Conservation (phyloP, 257 asterid genomes). For the Przewalskia tangutica region DNA sequence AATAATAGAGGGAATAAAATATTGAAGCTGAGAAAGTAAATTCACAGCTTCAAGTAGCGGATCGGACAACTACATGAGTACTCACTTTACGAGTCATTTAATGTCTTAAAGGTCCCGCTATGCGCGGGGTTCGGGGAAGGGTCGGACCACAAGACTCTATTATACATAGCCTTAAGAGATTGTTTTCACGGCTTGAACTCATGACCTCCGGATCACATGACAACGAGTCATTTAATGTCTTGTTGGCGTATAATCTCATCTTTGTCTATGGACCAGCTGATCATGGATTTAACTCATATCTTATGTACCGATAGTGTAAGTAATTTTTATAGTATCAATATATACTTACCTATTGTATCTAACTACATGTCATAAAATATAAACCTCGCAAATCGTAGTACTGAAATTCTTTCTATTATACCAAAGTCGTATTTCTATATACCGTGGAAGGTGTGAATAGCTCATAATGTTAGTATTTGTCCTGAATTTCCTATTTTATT, state of each 20-base stretch:
- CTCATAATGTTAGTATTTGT: too few species aligned
- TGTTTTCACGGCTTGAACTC: too few species aligned
- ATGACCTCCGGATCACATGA: too few species aligned
- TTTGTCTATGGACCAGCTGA: background rate
- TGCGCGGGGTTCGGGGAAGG: too few species aligned
- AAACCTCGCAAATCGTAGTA: background rate
- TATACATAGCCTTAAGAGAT: too few species aligned
- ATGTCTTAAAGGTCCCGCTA: too few species aligned
- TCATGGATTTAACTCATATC: background rate
- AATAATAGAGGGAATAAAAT: too few species aligned
- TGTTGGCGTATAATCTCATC: background rate
- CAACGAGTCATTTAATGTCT: background rate
- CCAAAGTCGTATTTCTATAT: background rate
- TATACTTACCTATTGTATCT: background rate
- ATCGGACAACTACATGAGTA: background rate
- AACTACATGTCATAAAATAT: background rate
- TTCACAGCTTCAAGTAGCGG: background rate
- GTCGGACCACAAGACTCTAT: too few species aligned
- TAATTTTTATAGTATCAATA: background rate
- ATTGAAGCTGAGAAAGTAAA: too few species aligned
- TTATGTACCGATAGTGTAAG: background rate
- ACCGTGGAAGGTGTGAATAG: background rate
- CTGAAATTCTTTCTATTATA: background rate
- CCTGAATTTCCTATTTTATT: too few species aligned
- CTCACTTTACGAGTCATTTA: background rate